phyloP scores from a whole-genome alignment of 345 rosid species.

The Citrus maxima region DNA sequence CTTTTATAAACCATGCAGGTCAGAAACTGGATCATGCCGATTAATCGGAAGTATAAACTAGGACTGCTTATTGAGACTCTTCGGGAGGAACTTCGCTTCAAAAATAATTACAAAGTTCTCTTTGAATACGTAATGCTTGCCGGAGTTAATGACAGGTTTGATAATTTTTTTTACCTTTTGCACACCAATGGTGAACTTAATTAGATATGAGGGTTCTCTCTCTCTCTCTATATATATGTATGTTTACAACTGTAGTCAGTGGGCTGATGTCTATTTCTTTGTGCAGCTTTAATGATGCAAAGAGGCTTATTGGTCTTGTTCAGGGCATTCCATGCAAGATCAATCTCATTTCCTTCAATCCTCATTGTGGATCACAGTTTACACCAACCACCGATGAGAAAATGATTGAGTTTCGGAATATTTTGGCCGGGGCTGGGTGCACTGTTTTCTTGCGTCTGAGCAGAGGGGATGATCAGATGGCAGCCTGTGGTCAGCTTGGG shows the following conservation, averaged over 20 bases:
- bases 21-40: constrained; percentile 95
- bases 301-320: constrained; percentile 74
- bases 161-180: not conserved
- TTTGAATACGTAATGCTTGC: constrained; percentile 94
- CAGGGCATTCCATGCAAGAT: constrained; percentile 95
- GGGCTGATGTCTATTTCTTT: not conserved
- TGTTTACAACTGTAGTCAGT: not conserved
- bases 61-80: constrained; percentile 79
- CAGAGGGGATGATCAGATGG: constrained; percentile 96
- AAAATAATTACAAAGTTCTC: constrained; percentile 71
- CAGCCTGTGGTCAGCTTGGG: constrained; percentile 98
- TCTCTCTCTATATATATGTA: too few species aligned
- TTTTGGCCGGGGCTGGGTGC: constrained; percentile 66
- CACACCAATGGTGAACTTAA: not conserved
- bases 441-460: constrained; percentile 63
- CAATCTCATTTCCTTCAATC: constrained; percentile 86
- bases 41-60: constrained; percentile 75
- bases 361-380: constrained; percentile 77
- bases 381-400: constrained; percentile 66
- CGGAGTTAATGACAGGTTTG: constrained; percentile 86
- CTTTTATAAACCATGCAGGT: constrained; percentile 45
- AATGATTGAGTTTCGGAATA: constrained; percentile 77
- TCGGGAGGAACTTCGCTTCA: constrained; percentile 59
- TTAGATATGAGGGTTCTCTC: not conserved
- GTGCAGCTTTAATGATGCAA: constrained; percentile 83